Base-by-base conservation (phyloP, 139 green algal species). In the Gonium pectorale region DNA sequence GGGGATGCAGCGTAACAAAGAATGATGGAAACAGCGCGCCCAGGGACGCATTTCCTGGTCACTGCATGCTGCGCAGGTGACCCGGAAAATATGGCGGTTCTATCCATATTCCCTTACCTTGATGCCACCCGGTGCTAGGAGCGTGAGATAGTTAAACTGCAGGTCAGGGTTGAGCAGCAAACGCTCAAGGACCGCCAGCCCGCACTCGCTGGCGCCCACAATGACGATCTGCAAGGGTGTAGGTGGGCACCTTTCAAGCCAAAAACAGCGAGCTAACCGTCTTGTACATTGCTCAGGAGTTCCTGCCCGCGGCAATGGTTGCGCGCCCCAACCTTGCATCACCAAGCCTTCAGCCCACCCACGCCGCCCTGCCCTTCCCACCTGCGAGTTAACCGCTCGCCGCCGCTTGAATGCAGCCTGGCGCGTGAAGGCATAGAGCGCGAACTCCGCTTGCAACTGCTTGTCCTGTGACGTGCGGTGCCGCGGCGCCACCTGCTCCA, bases 71-170 rank as follows among this genome's bases (percentile, higher is more conserved):
- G n/a, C n/a, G n/a, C n/a, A n/a, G n/a, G n/a, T n/a, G n/a, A n/a
- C n/a, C n/a, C n/a, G n/a, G n/a, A n/a, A n/a, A n/a, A n/a, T n/a
- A n/a, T n/a, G n/a, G n/a, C n/a, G n/a, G n/a, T n/a, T n/a, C n/a
- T n/a, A n/a, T n/a, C n/a, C n/a, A n/a, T n/a, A n/a, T n/a, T n/a
- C n/a, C n/a, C n/a, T n/a, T 26, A 77, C 79, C 79, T 85, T 85
- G 33, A 89, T 64, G 38, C 89, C 90, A 8, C 87, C 90, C 1
- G 93, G 91, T 0, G 90, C 90, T 7, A 96, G 79, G 56, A 96
- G 86, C 0, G 90, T 93, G 67, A 96, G 81, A 81, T 90, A 89
- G 71, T 87, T 94, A 80, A 95, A 95, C 43, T 60, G 43, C 35
- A 90, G 75, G 52, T 69, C 41, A 9, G 81, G 70, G 66, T 93